Conservation (phyloP, 2,329 filamentous ascomycete species). For the Apiospora pterosperma region DNA sequence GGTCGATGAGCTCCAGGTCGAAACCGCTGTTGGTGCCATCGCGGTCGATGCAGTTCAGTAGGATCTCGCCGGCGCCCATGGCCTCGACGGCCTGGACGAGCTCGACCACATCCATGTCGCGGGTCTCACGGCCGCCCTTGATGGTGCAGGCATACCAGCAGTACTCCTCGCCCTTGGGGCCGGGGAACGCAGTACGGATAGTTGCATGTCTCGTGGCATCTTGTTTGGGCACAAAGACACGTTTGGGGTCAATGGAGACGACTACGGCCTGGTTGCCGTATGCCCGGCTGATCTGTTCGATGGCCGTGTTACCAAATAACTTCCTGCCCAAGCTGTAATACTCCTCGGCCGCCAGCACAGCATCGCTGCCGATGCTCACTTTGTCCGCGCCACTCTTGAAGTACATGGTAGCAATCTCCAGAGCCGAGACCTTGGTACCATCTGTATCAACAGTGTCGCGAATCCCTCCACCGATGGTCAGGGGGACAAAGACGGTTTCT, state of each 20-base stretch:
- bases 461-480: slow-evolving; percentile 95
- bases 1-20: slow-evolving; percentile 84
- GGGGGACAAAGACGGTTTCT: slow-evolving; percentile 88
- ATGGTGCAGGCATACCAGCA: slow-evolving; percentile 99
- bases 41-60: slow-evolving; percentile 96
- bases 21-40: slow-evolving; percentile 95
- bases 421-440: slow-evolving; percentile 78
- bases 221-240: slow-evolving; percentile 75
- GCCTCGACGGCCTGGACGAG: slow-evolving; percentile 86
- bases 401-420: slow-evolving; percentile 94
- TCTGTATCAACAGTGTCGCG: slow-evolving; percentile 88
- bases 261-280: slow-evolving; percentile 98
- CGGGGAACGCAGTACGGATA: slow-evolving; percentile 65
- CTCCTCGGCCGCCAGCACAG: slow-evolving; percentile 87
- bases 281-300: slow-evolving; percentile 89
- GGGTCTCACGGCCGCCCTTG: slow-evolving; percentile 90
- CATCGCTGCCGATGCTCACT: slow-evolving; percentile 93
- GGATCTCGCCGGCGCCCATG: slow-evolving; percentile 91
- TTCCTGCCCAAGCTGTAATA: slow-evolving; percentile 71
- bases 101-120: slow-evolving; percentile 89
- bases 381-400: slow-evolving; percentile 97
- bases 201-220: slow-evolving; percentile 72
- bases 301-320: slow-evolving; percentile 79
- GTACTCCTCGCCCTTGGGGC: slow-evolving; percentile 72
- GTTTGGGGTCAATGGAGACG: slow-evolving; percentile 89